A percentile compares a stretch with the other conserved stretches of the same genome.
phyloP scores from a whole-genome alignment of 2,329 filamentous ascomycete genomes.

The Geoglossum cookeanum region DNA sequence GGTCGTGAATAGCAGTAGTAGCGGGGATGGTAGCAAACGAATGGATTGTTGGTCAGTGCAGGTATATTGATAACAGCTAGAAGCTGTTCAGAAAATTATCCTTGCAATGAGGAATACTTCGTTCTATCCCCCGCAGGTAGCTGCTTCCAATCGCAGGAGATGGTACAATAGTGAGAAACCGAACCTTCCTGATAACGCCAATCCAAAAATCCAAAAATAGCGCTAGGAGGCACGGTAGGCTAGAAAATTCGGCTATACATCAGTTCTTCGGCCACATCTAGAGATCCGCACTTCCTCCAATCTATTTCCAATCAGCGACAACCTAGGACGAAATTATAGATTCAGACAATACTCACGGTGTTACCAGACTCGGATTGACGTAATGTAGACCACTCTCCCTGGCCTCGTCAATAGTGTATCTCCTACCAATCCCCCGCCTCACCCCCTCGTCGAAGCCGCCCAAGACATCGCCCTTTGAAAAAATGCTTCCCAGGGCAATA shows the following conservation, averaged over 20 bases:
- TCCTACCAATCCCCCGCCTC: constrained; percentile 19
- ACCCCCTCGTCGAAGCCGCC: constrained; percentile 14
- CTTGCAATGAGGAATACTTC: too few species aligned
- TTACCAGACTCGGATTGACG: constrained; percentile 55
- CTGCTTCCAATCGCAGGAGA: not conserved
- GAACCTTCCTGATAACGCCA: constrained; percentile 11
- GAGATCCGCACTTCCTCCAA: constrained; percentile 51
- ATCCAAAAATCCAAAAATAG: not conserved
- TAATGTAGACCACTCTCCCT: constrained; percentile 51
- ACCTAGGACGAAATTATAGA: not conserved
- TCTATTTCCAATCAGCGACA: constrained; percentile 18
- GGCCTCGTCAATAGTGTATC: constrained; percentile 53
- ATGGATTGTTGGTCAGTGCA: too few species aligned
- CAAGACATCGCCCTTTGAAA: constrained; percentile 22
- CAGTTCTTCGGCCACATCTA: not conserved
- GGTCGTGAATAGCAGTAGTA: too few species aligned
- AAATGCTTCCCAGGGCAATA: constrained; percentile 77
- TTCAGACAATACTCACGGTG: constrained; percentile 32
- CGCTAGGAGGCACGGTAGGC: not conserved
- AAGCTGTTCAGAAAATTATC: too few species aligned
- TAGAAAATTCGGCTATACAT: not conserved
- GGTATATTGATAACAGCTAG: too few species aligned
- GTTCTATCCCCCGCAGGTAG: too few species aligned
- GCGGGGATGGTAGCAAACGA: too few species aligned
- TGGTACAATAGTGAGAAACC: constrained; percentile 15